phyloP scores from a whole-genome alignment of 805 yeast genomes.

The Candida hungchunana region DNA sequence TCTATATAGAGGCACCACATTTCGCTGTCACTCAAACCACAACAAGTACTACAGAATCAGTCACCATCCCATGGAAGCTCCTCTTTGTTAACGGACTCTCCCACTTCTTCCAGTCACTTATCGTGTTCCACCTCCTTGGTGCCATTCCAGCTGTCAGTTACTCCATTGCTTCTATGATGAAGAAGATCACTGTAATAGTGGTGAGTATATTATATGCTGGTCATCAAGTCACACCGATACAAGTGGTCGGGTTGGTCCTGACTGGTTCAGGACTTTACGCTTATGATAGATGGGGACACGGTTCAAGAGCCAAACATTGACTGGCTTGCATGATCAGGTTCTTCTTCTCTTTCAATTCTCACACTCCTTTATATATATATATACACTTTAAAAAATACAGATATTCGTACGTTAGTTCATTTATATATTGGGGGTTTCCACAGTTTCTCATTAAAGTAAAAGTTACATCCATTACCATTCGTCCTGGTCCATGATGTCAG shows the following conservation, averaged over 20 bases:
- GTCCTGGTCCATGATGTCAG: constrained; percentile 22
- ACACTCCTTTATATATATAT: no score
- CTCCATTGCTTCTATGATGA: constrained; percentile 83
- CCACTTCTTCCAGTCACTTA: constrained; percentile 74
- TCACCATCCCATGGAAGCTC: constrained; percentile 42
- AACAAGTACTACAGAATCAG: no score
- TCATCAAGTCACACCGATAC: constrained; percentile 39
- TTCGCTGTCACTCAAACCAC: constrained; percentile 12
- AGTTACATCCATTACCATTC: constrained; percentile 15
- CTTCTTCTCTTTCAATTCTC: no score
- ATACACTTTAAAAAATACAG: no score
- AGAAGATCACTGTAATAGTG: constrained; percentile 78
- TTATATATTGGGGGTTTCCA: neutral
- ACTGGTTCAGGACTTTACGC: constrained; percentile 55
- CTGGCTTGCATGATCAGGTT: no score
- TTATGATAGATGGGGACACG: constrained; percentile 55
- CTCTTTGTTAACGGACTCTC: constrained; percentile 65
- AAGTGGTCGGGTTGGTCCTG: constrained; percentile 45
- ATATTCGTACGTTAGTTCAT: neutral
- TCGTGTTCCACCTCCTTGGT: constrained; percentile 79
- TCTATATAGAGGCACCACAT: constrained; percentile 53
- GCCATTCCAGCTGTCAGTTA: constrained; percentile 80
- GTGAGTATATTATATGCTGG: constrained; percentile 69
- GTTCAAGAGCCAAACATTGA: no score
- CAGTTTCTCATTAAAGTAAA: neutral